phyloP scores from a whole-genome alignment of 2,329 filamentous ascomycete species.

The Penicillium verrucosum region DNA sequence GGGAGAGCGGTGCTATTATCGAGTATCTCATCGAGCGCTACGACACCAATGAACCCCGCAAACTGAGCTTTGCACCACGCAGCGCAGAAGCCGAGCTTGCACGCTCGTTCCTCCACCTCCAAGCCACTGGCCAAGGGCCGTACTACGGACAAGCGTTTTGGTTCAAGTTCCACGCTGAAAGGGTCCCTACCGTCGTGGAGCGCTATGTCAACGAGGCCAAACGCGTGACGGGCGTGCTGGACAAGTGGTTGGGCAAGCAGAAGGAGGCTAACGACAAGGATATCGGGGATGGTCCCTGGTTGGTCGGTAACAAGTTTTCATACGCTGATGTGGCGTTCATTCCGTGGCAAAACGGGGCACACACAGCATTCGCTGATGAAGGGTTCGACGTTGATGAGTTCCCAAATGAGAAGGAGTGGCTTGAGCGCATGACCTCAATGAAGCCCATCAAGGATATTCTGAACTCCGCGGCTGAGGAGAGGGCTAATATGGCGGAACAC shows the following conservation, averaged over 20 bases:
- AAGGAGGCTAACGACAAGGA: background rate
- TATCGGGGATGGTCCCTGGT: slow-evolving; percentile 24
- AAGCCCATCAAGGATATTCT: slow-evolving; percentile 4
- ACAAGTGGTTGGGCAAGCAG: slow-evolving; percentile 34
- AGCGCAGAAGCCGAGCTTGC: slow-evolving; percentile 38
- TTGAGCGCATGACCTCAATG: slow-evolving; percentile 13
- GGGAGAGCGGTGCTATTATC: slow-evolving; percentile 47
- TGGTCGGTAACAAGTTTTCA: slow-evolving; percentile 43
- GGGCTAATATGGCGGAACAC: background rate
- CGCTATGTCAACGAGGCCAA: slow-evolving; percentile 44
- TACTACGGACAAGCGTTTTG: slow-evolving; percentile 50
- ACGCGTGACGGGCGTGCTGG: slow-evolving; percentile 45
- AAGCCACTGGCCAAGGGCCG: slow-evolving; percentile 48
- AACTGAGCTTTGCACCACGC: slow-evolving; percentile 35
- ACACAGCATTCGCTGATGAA: background rate
- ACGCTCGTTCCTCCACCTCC: slow-evolving; percentile 48
- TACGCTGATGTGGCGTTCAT: slow-evolving; percentile 44
- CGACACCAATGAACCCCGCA: slow-evolving; percentile 36
- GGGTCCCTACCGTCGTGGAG: slow-evolving; percentile 39
- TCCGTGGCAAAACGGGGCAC: slow-evolving; percentile 28
- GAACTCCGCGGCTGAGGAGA: background rate
- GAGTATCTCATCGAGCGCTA: slow-evolving; percentile 47
- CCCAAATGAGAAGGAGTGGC: slow-evolving; percentile 15
- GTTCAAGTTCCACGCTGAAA: slow-evolving; percentile 45
- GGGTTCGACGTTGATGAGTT: slow-evolving; percentile 7